These are phyloP conservation scores for Aegilops longissima DNA, from an alignment of 176 grass and related monocot genomes.

Conservation along the genomic window DNA sequence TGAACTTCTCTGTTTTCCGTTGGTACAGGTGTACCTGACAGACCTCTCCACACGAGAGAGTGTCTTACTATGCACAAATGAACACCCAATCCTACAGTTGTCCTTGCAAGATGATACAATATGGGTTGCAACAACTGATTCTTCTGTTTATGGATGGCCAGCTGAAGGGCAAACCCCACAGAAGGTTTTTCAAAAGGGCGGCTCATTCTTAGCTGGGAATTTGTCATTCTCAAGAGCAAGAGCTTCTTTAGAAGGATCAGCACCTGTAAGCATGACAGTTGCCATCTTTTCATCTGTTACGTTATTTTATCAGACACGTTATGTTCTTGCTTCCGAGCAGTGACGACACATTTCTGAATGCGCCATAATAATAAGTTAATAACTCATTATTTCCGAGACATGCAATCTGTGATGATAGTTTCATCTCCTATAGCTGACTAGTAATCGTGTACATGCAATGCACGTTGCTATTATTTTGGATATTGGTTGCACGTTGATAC, in stretches of 20 bases:
- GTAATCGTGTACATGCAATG: background rate
- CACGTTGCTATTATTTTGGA: background rate
- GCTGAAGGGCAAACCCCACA: constrained; percentile 67
- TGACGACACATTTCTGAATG: constrained; percentile 17
- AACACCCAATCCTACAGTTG: constrained; percentile 75
- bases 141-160: constrained; percentile 79
- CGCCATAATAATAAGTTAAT: background rate
- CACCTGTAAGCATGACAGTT: constrained; percentile 70
- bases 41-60: constrained; percentile 89
- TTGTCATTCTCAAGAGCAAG: constrained; percentile 95
- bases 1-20: constrained; percentile 26
- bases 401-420: background rate
- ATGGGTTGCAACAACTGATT: constrained; percentile 87
- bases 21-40: constrained; percentile 81
- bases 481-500: no score
- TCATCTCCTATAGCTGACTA: background rate
- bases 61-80: constrained; percentile 82
- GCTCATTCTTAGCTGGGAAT: constrained; percentile 97
- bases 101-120: constrained; percentile 94
- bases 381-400: background rate
- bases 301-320: background rate
- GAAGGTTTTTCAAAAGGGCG: constrained; percentile 83
- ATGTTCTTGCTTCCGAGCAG: background rate
- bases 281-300: constrained; percentile 19
- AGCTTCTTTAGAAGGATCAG: constrained; percentile 93